Base-by-base conservation (phyloP, 176 grass and related monocot species). In the maize (Zea mays) region DNA sequence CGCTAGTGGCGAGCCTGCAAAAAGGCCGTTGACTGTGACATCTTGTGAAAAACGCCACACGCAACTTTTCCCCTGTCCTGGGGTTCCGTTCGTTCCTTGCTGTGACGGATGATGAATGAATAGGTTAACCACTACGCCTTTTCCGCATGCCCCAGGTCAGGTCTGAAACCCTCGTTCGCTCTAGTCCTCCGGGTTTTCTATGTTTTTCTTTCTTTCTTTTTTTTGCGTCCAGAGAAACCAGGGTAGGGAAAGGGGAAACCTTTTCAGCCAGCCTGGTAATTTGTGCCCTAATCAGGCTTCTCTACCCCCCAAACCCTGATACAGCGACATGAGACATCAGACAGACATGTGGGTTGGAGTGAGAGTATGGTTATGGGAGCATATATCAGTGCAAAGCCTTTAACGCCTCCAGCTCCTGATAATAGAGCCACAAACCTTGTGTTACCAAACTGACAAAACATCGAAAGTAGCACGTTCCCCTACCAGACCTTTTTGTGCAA, bases 1-100 rank as follows among this genome's bases (percentile, higher is more conserved):
- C 50, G 12, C 66, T 84, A 75, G 51, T 67, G 85, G 68, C 39
- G 80, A 67, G 79, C 74, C 86, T 70, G 70, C 81, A 66, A 85
- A 88, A 86, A 64, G 77, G 79, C 48, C 79, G 86, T 90, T 88
- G 84, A 90, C 91, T 76, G 86, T 79, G 78, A 71, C 67, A 82
- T 80, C 75, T 82, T 76, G 76, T 73, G 76, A n/a, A 75, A 93
- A 90, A 87, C 72, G 88, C 49, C 83, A 71, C 81, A 65, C 40
- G 4, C 49, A 64, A 70, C 81, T 87, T 93, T 93, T 90, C 49
- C 57, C 52, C 38, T 70, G 42, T 6, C 74, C 67, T 70, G 67
- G 44, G 81, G n/a, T n/a, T n/a, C n/a, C n/a, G n/a, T n/a, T n/a
- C n/a, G 3, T 57, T 84, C 71, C 72, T 76, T 73, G 42, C 41